Conservation (phyloP, 2,329 filamentous ascomycete genomes). For the Diaporthe batatas region DNA sequence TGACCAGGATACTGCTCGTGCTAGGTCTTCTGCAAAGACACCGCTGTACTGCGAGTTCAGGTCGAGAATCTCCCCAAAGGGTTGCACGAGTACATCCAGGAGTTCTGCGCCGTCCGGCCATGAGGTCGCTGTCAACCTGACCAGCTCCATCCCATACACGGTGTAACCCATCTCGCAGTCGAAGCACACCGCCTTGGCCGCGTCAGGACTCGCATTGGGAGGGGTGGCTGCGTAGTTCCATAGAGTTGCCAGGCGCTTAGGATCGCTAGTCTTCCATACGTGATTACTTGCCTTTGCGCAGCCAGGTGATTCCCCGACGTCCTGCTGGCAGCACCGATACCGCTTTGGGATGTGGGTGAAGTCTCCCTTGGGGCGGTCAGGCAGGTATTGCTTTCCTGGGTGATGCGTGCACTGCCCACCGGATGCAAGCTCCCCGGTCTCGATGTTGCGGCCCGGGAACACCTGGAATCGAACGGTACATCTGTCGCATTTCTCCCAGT, state of each 20-base stretch:
- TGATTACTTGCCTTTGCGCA: slow-evolving; percentile 81
- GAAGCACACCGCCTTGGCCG: slow-evolving; percentile 79
- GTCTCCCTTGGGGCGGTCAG: slow-evolving; percentile 68
- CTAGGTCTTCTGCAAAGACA: slow-evolving; percentile 82
- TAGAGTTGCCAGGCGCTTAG: slow-evolving; percentile 80
- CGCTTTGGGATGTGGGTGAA: slow-evolving; percentile 70
- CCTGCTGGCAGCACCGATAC: slow-evolving; percentile 84
- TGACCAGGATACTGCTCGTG: slow-evolving; percentile 72
- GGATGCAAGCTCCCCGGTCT: slow-evolving; percentile 80
- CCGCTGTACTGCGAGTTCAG: slow-evolving; percentile 95
- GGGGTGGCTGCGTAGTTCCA: slow-evolving; percentile 88
- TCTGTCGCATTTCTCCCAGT: slow-evolving; percentile 91
- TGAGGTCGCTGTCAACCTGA: slow-evolving; percentile 87
- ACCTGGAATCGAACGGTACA: slow-evolving; percentile 91
- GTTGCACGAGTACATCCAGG: slow-evolving; percentile 87
- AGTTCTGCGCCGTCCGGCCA: slow-evolving; percentile 85
- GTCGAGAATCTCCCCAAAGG: slow-evolving; percentile 86
- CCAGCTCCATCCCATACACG: slow-evolving; percentile 85
- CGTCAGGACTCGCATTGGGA: slow-evolving; percentile 65
- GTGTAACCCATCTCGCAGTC: slow-evolving; percentile 99
- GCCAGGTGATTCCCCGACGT: slow-evolving; percentile 78
- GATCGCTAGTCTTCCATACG: slow-evolving; percentile 87
- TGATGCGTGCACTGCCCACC: slow-evolving; percentile 87
- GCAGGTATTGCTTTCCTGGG: slow-evolving; percentile 77
- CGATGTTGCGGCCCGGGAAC: slow-evolving; percentile 84